Evolutionary conservation across 352 stramenopile species (phyloP), one percentile per base, ranked within the genome.

Genomic region (Phytophthora colocasiae): DNA sequence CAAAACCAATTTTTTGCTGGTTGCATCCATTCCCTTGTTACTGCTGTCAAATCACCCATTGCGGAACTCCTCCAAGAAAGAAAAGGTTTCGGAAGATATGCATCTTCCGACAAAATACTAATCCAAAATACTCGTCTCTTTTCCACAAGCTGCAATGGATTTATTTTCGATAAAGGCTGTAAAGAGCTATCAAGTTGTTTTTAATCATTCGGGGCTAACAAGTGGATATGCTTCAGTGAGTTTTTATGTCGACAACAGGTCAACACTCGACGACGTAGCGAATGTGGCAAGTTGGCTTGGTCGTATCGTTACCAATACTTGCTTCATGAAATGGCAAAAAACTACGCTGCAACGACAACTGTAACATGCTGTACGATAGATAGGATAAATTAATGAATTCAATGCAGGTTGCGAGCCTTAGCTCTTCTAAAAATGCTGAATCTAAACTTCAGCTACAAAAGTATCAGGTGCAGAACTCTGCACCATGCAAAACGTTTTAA

Each of bases 341-440:
- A 43, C 36, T 43, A n/a, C 31, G 6, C 7, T 34, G 7, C 36
- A 43, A 19, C 19, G 15, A 3, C 41, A 48, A 31, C 41, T 1
- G 9, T 2, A 31, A 19, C 19, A 19, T 19, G 19, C 19, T 8
- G n/a, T 17, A 27, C 15, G 17, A 15, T 47, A 53, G 49, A 57
- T 57, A 47, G 7, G 24, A 64, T 69, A 50, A 50, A 60, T 70
- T 51, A 64, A 55, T 54, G 47, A 32, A 36, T 60, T 65, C 5
- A 17, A 60, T 65, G 62, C 44, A 63, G 6, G 19, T 38, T 38
- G 27, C 46, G 34, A 71, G 63, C 63, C 31, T 66, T 26, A 57
- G 63, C 66, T 74, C 66, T 71, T 77, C 59, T 77, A 73, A 64
- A 22, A 22, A 15, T 58, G 40, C 50, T 29, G 9, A 43, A 19